Base-by-base conservation (phyloP, 768 basidiomycete species). In the Macrocybe gigantea region DNA sequence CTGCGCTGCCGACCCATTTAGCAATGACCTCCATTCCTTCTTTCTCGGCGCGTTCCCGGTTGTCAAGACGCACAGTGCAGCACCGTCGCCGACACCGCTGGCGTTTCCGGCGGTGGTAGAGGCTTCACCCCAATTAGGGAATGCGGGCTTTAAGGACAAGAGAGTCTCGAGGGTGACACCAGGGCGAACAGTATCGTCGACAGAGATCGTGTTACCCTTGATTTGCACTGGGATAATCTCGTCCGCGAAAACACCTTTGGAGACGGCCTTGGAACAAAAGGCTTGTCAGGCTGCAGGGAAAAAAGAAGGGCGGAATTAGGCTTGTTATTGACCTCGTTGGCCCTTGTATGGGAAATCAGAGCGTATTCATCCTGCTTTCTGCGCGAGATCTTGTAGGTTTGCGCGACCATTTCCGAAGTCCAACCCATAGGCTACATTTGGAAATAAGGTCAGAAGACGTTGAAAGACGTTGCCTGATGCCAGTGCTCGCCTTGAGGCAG, bases 371-470 rank as follows among this genome's bases (percentile, higher is more conserved):
- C 95, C 65, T 97, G 94, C 56, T 76, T 83, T 59, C 82, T 69
- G 33, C 94, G 83, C 4, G 89, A 73, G 49, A 93, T 65, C n/a
- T 81, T 75, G 68, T 82, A 93, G 6, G 77, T 70, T 57, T 83
- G 64, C n/a, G 91, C 88, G 14, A 93, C 88, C 82, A 88, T 83
- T 64, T 93, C 91, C 5, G 88, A 88, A 1, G 91, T 93, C 91
- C 91, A 99, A 43, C 93, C 93, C 93, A 93, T 93, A 8, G 89
- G 85, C 86, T 91, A 51, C 13, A 29, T 2, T 35, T 32, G 6
- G 30, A 33, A 29, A 31, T 51, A 8, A 15, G 34, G 15, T 29
- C 1, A 9, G 42, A n/a, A 35, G 34, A 13, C 10, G 35, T n/a
- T 34, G n/a, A 38, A 37, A 15, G 29, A 44, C 22, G 5, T 30